Base-by-base conservation (phyloP, 192 early-diverging fungal species). In the Funneliformis mosseae region DNA sequence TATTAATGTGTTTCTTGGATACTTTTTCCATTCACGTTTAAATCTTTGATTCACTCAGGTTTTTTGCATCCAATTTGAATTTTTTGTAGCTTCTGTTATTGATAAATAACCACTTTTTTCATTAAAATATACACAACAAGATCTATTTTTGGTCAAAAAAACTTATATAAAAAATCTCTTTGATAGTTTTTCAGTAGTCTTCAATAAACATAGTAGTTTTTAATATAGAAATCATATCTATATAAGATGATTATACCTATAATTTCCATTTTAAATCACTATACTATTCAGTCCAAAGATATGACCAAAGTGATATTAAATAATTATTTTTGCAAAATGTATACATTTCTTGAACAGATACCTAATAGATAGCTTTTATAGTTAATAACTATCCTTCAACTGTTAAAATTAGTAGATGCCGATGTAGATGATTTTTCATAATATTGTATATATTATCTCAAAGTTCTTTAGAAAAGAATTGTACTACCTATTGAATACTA, bases 121-220 rank as follows among this genome's bases (percentile, higher is more conserved):
- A 43, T 70, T 8, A 70, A 70, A 39, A 70, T 70, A 70, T 70
- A 70, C 43, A 28, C 38, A 70, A 70, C 68, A 70, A 70, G 38
- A 39, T 43, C 21, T 28, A 70, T 70, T 28, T 16, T 7, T 43
- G 38, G 68, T 18, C 21, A 16, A 43, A 70, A 70, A 43, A 70
- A 70, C 38, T 39, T 70, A 16, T 70, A 70, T 43, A 70, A 70
- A 16, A 70, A 70, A 39, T 28, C 38, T 70, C 18, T 70, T 70
- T 70, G 2, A 70, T 70, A 43, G 3, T 28, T 70, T 70, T 70
- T 18, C 38, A 70, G 2, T 70, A 6, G 4, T 1, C 68, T 43
- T 70, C 21, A 28, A 68, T 68, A 70, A 70, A 70, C 6, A 70
- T 70, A 5, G 42, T 70, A 70, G 68, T 41, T 16, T 70, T 70